Evolutionary conservation across 495 filamentous ascomycete genomes (phyloP), one percentile per base, ranked within the genome.

Genomic region (Cetradonia linearis): DNA sequence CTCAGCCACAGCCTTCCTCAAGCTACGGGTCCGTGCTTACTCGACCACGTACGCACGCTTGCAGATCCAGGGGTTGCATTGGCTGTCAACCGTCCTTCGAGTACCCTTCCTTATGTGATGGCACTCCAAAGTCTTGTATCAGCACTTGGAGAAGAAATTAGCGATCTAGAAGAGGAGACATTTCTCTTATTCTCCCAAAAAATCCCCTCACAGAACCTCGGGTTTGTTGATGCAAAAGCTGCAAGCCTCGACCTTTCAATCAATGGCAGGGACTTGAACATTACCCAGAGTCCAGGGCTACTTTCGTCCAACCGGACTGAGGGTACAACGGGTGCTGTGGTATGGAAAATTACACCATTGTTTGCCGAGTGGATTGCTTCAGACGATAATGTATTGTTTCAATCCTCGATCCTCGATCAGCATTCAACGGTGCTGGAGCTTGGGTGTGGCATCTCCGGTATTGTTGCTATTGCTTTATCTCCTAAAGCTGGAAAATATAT

Each of bases 291-390:
- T 1, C 93, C 92, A 10, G 81, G 82, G 3, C 71, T 96, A 13
- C 78, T 98, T 10, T 81, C 82, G 2, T 93, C 89, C 8, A 81
- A 84, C 60, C 83, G 89, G 18, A 78, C 81, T 25, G 85, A 83
- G 20, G 94, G 93, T 1, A 98, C 93, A 1, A 98, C 93, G 5
- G 93, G 93, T 59, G 91, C 91, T 69, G 89, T 92, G 23, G 74
- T 94, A 18, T 98, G 93, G 93, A 93, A 88, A 75, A 86, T 95
- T 67, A 95, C 91, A 4, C 90, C 93, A 25, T 73, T 81, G 56
- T 84, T 97, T 68, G 87, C 93, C 14, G 77, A 84, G 68, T 98
- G 91, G 90, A 74, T 96, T 38, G 74, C 80, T 30, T 75, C 77
- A 13, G 65, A 75, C n/a, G 66, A 69, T 31, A 91, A 90, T 69